These are phyloP conservation scores for Aspergillus affinis DNA, from an alignment of 495 filamentous ascomycete species.

Conservation along the genomic window DNA sequence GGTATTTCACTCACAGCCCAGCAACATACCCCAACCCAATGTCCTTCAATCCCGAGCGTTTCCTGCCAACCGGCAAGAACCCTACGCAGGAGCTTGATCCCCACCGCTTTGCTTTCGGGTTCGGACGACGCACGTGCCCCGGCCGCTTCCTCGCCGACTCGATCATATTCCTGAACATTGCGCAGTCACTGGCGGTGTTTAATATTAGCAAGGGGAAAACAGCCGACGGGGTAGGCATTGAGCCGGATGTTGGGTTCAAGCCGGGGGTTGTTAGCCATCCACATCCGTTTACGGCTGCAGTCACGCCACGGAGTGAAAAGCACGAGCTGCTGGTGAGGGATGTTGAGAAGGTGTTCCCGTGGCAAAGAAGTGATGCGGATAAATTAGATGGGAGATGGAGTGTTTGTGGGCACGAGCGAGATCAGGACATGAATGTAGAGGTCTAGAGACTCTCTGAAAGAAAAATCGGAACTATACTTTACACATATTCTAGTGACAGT, in stretches of 20 bases:
- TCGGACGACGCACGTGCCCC: slow-evolving; percentile 41
- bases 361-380: slow-evolving; percentile 40
- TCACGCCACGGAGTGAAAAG: slow-evolving; percentile 30
- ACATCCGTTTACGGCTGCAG: slow-evolving; percentile 31
- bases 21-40: slow-evolving; percentile 16
- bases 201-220: slow-evolving; percentile 31
- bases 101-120: slow-evolving; percentile 42
- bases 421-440: too few relatives aligned
- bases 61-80: slow-evolving; percentile 16
- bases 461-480: too few relatives aligned
- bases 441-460: too few relatives aligned
- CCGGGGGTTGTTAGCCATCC: slow-evolving; percentile 43
- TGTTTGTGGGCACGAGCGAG: too few relatives aligned
- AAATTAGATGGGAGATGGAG: slow-evolving; percentile 2
- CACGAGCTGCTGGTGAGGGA: slow-evolving; percentile 33
- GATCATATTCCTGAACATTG: slow-evolving; percentile 37
- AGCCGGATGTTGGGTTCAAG: slow-evolving; percentile 26
- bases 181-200: slow-evolving; percentile 37
- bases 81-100: slow-evolving; percentile 26
- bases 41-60: slow-evolving; percentile 38
- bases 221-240: slow-evolving; percentile 28
- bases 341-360: slow-evolving; percentile 42
- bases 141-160: slow-evolving; percentile 37
- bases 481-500: too few relatives aligned
- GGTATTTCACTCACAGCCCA: slow-evolving; percentile 23